Evolutionary conservation across 2,329 filamentous ascomycete genomes (phyloP).

Genomic region (Tolypocladium sp.): DNA sequence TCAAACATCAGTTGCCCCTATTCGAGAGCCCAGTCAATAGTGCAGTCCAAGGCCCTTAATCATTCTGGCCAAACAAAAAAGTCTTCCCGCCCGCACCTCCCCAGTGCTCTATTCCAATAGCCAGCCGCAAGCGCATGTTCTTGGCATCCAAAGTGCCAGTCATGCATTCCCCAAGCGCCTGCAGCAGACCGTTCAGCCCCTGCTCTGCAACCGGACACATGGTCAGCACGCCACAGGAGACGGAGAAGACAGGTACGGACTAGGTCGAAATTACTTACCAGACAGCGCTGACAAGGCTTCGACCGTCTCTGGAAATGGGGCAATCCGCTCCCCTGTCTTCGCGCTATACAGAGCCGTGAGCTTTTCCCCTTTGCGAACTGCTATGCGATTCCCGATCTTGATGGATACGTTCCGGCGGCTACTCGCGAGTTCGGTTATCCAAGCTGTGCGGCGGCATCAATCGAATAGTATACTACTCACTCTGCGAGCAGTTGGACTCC

Average conservation of each 20-base stretch:
- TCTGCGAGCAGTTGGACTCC: neutral
- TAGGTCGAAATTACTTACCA: neutral
- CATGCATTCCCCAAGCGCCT: neutral
- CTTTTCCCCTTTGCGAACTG: neutral
- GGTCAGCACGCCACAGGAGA: neutral
- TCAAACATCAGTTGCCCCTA: too few relatives aligned
- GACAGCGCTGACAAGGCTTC: neutral
- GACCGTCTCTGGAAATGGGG: neutral
- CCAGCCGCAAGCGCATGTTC: neutral
- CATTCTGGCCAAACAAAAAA: neutral
- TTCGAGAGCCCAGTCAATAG: too few relatives aligned
- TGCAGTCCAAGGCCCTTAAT: too few relatives aligned
- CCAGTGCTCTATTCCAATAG: neutral
- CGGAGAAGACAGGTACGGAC: neutral
- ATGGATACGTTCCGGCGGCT: neutral
- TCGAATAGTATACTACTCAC: neutral
- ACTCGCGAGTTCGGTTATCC: neutral
- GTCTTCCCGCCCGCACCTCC: too few relatives aligned
- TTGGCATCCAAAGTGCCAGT: neutral
- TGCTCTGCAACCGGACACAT: neutral
- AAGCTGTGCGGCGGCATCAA: neutral
- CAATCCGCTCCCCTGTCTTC: neutral
- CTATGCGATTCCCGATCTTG: neutral
- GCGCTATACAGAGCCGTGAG: neutral
- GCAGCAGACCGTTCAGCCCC: neutral